Conservation (phyloP, 2,329 filamentous ascomycete genomes). For the Graphilbum sp. region DNA sequence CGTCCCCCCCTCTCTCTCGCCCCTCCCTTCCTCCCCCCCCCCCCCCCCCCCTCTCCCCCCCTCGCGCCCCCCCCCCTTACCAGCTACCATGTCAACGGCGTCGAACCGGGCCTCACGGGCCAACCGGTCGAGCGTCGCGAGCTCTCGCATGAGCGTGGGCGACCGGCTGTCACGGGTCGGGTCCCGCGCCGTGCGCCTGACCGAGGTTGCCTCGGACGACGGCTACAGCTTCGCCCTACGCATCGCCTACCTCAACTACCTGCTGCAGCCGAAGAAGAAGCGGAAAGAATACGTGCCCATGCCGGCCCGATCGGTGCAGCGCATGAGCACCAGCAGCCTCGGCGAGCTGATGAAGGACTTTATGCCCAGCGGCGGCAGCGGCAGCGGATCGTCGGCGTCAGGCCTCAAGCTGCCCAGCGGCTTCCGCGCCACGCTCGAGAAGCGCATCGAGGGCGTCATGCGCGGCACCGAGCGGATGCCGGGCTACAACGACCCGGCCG, state of each 20-base stretch:
- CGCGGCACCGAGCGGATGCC: slow-evolving; percentile 69
- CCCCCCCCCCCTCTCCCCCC: neutral
- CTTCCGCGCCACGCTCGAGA: slow-evolving; percentile 38
- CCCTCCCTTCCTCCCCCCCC: too few species aligned
- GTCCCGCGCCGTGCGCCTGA: slow-evolving; percentile 26
- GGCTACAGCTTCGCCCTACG: slow-evolving; percentile 85
- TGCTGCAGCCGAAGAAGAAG: slow-evolving; percentile 80
- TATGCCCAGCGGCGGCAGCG: slow-evolving; percentile 19
- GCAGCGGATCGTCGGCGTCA: slow-evolving; percentile 26
- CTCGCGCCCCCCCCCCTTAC: slow-evolving; percentile 3
- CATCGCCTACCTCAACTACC: slow-evolving; percentile 79
- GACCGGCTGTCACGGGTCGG: slow-evolving; percentile 22
- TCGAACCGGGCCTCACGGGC: slow-evolving; percentile 30
- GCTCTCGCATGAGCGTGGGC: slow-evolving; percentile 25
- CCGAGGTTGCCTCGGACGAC: slow-evolving; percentile 50
- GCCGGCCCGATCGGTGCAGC: slow-evolving; percentile 24
- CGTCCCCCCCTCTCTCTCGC: neutral
- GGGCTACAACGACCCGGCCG: slow-evolving; percentile 76
- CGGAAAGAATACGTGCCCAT: slow-evolving; percentile 67
- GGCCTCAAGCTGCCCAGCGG: slow-evolving; percentile 43
- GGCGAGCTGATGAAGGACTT: slow-evolving; percentile 85
- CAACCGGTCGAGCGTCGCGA: slow-evolving; percentile 27
- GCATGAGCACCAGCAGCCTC: slow-evolving; percentile 42
- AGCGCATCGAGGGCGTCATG: slow-evolving; percentile 66
- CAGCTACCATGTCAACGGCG: slow-evolving; percentile 30